phyloP scores from a whole-genome alignment of 2,329 filamentous ascomycete species.

The Ilyonectria mors-panacis region DNA sequence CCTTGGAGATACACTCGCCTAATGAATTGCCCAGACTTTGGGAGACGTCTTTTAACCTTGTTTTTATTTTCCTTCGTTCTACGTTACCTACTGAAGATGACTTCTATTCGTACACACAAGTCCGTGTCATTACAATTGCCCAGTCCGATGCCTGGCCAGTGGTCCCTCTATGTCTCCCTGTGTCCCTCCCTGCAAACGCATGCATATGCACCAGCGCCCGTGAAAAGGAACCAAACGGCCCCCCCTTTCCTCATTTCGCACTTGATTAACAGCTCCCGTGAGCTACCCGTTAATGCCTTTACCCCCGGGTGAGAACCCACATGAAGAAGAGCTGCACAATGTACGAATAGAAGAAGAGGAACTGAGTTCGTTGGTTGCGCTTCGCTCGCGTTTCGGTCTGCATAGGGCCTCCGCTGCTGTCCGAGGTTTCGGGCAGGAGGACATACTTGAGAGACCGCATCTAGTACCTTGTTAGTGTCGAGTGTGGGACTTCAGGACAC shows the following conservation, averaged over 20 bases:
- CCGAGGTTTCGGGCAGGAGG: constrained; percentile 85
- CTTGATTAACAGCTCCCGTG: background rate
- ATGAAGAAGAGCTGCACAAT: constrained; percentile 95
- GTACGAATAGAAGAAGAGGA: constrained; percentile 95
- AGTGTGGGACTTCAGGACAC: background rate
- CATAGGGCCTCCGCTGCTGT: constrained; percentile 75
- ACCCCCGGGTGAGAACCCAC: constrained; percentile 76
- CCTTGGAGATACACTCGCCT: background rate
- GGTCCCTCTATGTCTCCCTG: constrained; percentile 21
- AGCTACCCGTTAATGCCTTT: constrained; percentile 15
- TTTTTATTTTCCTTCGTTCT: constrained; percentile 15
- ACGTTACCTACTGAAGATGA: constrained; percentile 23
- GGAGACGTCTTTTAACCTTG: background rate
- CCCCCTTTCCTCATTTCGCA: background rate
- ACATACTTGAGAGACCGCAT: constrained; percentile 97
- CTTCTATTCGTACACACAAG: constrained; percentile 20
- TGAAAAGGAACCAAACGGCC: constrained; percentile 17
- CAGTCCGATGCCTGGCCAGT: constrained; percentile 16
- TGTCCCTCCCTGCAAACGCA: constrained; percentile 17
- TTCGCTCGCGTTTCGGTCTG: constrained; percentile 85
- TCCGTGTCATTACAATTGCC: constrained; percentile 18
- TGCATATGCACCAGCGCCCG: constrained; percentile 25
- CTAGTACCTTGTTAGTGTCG: constrained; percentile 60
- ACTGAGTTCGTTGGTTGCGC: constrained; percentile 89
- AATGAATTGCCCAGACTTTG: background rate